Conservation (phyloP, 2,329 filamentous ascomycete species). For the Trichoderma citrinoviride region DNA sequence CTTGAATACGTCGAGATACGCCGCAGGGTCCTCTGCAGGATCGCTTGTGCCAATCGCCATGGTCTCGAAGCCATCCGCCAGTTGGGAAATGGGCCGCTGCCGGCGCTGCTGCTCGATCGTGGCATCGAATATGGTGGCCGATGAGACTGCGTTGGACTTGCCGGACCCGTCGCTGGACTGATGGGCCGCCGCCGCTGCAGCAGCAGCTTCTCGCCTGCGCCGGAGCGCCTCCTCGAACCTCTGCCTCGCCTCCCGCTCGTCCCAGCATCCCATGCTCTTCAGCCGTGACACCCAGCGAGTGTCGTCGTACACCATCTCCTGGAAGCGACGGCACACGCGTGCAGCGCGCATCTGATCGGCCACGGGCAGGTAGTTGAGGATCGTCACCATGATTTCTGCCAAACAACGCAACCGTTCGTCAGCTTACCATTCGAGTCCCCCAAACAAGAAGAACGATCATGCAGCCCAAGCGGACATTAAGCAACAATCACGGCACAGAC, state of each 20-base stretch:
- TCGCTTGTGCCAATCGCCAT: conserved; percentile 55
- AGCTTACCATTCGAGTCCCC: conserved; percentile 5
- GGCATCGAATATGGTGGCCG: conserved; percentile 70
- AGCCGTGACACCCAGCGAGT: conserved; percentile 88
- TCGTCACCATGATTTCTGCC: conserved; percentile 78
- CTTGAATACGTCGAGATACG: conserved; percentile 67
- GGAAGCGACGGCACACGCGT: conserved; percentile 77
- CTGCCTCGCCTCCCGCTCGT: conserved; percentile 79
- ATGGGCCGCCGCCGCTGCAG: conserved; percentile 24
- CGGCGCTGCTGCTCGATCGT: conserved; percentile 62
- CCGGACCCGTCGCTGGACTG: conserved; percentile 25
- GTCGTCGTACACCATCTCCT: conserved; percentile 99
- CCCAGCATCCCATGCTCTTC: conserved; percentile 86
- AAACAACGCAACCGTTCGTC: neutral
- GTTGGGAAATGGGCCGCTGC: conserved; percentile 36
- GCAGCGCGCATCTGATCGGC: conserved; percentile 83
- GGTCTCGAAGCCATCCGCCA: conserved; percentile 74
- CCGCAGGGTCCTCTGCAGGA: conserved; percentile 57
- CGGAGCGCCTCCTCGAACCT: conserved; percentile 71
- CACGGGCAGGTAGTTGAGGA: conserved; percentile 86
- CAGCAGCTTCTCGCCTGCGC: conserved; percentile 55
- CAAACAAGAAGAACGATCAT: neutral
- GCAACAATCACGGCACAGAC: no score
- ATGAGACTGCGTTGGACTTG: conserved; percentile 24
- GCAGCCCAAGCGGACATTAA: no score